These are phyloP conservation scores for Phytopythium ostracodes DNA, from an alignment of 352 stramenopile genomes.

Conservation along the genomic window DNA sequence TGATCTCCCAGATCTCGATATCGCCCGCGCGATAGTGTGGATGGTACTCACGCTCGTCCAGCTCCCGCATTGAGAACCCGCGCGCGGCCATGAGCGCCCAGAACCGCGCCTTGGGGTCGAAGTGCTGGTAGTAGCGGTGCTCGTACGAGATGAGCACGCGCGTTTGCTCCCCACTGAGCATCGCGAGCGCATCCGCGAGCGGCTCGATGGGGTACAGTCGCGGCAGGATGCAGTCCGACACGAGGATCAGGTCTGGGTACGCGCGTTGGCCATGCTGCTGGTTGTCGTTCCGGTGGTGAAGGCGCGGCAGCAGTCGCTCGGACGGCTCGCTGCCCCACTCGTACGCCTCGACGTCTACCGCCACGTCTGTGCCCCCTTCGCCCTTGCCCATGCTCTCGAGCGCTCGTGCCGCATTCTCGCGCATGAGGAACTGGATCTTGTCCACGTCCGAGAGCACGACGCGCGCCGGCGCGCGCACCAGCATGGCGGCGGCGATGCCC, in stretches of 20 bases:
- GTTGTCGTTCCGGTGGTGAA: background rate
- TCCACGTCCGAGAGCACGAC: slow-evolving; percentile 91
- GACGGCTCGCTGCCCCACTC: slow-evolving; percentile 80
- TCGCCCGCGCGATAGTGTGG: slow-evolving; percentile 75
- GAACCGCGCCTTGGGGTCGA: slow-evolving; percentile 78
- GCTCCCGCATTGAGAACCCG: slow-evolving; percentile 46
- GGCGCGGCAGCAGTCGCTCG: slow-evolving; percentile 21
- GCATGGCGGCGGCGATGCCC: slow-evolving; percentile 83
- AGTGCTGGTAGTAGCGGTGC: slow-evolving; percentile 75
- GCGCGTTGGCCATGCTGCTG: slow-evolving; percentile 3
- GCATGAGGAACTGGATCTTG: slow-evolving; percentile 87
- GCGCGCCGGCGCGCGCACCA: slow-evolving; percentile 51
- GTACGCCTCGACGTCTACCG: slow-evolving; percentile 79
- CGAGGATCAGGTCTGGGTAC: slow-evolving; percentile 82
- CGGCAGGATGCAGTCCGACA: slow-evolving; percentile 95
- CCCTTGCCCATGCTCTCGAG: slow-evolving; percentile 5
- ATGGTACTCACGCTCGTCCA: slow-evolving; percentile 59
- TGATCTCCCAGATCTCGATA: slow-evolving; percentile 87
- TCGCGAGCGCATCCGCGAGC: slow-evolving; percentile 85
- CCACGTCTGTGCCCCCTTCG: slow-evolving; percentile 3
- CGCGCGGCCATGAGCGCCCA: slow-evolving; percentile 55
- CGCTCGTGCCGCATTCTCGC: slow-evolving; percentile 74
- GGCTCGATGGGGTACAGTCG: slow-evolving; percentile 95
- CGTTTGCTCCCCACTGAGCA: slow-evolving; percentile 49
- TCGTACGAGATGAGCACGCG: slow-evolving; percentile 86